Conservation (phyloP, 805 yeast genomes). For the Maudiozyma turicensis region DNA sequence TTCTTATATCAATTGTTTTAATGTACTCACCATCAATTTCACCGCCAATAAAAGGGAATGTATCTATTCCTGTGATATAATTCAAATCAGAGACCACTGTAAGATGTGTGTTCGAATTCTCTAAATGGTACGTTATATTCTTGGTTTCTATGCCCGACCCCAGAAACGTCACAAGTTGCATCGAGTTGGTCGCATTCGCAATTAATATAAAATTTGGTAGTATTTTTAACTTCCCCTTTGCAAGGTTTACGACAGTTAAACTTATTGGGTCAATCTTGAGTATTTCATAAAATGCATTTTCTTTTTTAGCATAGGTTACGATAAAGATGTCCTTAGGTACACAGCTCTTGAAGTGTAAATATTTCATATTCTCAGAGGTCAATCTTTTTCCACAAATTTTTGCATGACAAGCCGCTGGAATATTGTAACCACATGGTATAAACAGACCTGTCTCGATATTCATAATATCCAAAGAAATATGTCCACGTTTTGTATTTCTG, state of each 20-base stretch:
- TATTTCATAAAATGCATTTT: neutral
- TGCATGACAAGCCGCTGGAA: too few relatives aligned
- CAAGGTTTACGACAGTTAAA: neutral
- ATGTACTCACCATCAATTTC: too few relatives aligned
- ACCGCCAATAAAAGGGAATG: too few relatives aligned
- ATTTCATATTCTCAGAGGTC: too few relatives aligned
- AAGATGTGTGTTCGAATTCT: neutral
- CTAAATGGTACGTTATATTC: neutral
- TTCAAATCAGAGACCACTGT: too few relatives aligned
- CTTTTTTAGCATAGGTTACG: neutral
- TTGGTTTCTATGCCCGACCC: neutral
- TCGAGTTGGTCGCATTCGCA: neutral
- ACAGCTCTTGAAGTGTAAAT: too few relatives aligned
- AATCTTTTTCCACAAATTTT: too few relatives aligned
- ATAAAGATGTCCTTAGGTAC: too few relatives aligned
- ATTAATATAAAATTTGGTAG: neutral
- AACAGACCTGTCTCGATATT: neutral
- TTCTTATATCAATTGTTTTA: too few relatives aligned
- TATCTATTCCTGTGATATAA: too few relatives aligned
- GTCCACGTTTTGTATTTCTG: neutral
- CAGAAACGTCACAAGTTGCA: neutral
- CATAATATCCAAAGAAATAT: neutral
- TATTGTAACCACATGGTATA: too few relatives aligned
- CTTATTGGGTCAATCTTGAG: neutral
- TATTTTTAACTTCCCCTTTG: neutral